Evolutionary conservation across 371 early-diverging fungal genomes (phyloP), one percentile per base, ranked within the genome.

Genomic region (Umbelopsis sp.): DNA sequence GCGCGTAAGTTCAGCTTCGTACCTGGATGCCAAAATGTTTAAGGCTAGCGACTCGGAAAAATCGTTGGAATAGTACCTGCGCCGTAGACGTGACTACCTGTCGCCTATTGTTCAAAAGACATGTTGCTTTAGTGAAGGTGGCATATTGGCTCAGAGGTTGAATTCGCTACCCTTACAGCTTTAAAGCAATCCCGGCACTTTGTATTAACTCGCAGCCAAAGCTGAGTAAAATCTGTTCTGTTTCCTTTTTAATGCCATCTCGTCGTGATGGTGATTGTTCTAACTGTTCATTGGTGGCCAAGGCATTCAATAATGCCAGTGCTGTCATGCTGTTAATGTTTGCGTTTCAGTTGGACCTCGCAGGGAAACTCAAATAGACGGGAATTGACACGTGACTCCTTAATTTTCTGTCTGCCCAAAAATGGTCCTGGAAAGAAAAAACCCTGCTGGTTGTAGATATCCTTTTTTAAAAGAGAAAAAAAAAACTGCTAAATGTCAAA

Each of bases 1-100:
- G 48, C 14, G 38, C 22, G 22, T 22, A 22, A 7, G 70, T 41
- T 41, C 10, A 41, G 2, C 7, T 41, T 3, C 85, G 66, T 83
- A 93, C 95, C 76, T 88, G 71, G 44, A 94, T 76, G 12, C 86
- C 86, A 76, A 89, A 90, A 22, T 91, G 78, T 65, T 85, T 87
- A 14, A 96, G 75, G 4, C 95, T 89, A 0, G 94, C 89, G 68
- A 91, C 80, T 67, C 86, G 94, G 79, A 88, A 98, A 86, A 97
- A 97, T 9, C 98, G 90, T 67, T 96, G 96, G 57, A 97, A 89
- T 29, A 98, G 80, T 3, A 96, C 93, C 75, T 97, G 96, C 2
- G 97, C 97, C n/a, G 96, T 96, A 4, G 97, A 96, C 88, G 96
- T 93, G 0, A 95, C 93, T 9, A 93, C 91, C 66, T 98, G 98